Conservation (phyloP, 176 grass and related monocot genomes). For the Lolium multiflorum region DNA sequence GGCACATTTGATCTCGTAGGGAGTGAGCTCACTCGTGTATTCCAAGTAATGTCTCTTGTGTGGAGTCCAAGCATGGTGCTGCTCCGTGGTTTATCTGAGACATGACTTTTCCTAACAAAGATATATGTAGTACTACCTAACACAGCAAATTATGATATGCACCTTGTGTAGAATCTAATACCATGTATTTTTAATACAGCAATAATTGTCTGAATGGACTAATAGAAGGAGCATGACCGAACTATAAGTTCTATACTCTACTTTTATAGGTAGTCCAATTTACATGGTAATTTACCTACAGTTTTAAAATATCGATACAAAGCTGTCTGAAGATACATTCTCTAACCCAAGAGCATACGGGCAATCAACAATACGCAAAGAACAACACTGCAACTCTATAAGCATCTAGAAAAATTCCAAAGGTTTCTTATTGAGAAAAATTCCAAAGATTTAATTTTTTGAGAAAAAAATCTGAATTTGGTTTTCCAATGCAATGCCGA, state of each 20-base stretch:
- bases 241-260: background rate
- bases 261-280: background rate
- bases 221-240: slow-evolving; percentile 17
- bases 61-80: background rate
- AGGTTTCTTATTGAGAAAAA: background rate
- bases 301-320: background rate
- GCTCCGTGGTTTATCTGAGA: slow-evolving; percentile 3
- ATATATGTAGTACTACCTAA: slow-evolving; percentile 18
- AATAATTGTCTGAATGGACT: slow-evolving; percentile 10
- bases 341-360: slow-evolving; percentile 19
- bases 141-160: background rate
- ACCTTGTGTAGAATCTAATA: background rate
- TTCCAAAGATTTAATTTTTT: background rate
- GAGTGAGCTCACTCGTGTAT: background rate
- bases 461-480: background rate
- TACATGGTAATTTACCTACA: background rate
- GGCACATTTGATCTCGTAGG: slow-evolving; percentile 3
- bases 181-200: background rate
- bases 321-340: background rate
- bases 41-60: slow-evolving; percentile 2
- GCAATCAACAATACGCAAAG: slow-evolving; percentile 7
- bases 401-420: background rate
- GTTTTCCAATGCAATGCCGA: background rate
- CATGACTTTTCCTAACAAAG: background rate
- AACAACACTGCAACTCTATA: background rate